These are phyloP conservation scores for Chaetoscypha palmicola DNA, from an alignment of 2,329 filamentous ascomycete species.

Conservation along the genomic window DNA sequence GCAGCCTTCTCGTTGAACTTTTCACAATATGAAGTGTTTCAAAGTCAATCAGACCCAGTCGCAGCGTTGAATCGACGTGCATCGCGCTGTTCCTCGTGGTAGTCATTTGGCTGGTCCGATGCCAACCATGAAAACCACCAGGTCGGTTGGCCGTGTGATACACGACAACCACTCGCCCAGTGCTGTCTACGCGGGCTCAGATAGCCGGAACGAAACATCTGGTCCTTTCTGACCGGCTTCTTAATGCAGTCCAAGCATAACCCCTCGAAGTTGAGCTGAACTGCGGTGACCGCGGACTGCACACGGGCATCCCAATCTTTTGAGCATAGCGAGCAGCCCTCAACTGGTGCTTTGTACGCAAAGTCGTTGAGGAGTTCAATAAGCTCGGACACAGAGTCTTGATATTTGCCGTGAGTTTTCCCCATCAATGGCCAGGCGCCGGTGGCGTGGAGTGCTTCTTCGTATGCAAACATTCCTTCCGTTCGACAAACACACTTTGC, in stretches of 20 bases:
- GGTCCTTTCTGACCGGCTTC: not conserved
- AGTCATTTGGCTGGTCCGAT: not conserved
- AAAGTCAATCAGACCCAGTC: too few relatives aligned
- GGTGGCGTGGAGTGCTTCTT: conserved; percentile 5
- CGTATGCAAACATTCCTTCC: conserved; percentile 6
- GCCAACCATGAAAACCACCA: conserved; percentile 15
- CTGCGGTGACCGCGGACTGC: not conserved
- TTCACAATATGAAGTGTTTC: too few relatives aligned
- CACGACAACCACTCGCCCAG: conserved; percentile 9
- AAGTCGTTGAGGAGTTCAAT: conserved; percentile 5
- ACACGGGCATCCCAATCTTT: not conserved
- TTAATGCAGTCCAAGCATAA: conserved; percentile 18
- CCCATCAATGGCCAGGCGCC: conserved; percentile 12
- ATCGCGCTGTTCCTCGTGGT: not conserved
- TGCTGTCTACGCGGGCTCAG: too few relatives aligned
- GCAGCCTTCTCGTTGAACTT: too few relatives aligned
- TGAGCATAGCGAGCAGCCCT: conserved; percentile 2
- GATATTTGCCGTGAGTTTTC: not conserved
- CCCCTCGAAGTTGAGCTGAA: conserved; percentile 9
- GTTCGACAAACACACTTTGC: conserved; percentile 4
- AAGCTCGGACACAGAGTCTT: not conserved
- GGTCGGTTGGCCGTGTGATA: conserved; percentile 9
- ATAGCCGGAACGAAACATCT: too few relatives aligned
- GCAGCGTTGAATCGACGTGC: not conserved
- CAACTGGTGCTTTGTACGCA: not conserved